phyloP scores from a whole-genome alignment of 202 grass and related monocot genomes.

The Dendrocalamus latiflorus region DNA sequence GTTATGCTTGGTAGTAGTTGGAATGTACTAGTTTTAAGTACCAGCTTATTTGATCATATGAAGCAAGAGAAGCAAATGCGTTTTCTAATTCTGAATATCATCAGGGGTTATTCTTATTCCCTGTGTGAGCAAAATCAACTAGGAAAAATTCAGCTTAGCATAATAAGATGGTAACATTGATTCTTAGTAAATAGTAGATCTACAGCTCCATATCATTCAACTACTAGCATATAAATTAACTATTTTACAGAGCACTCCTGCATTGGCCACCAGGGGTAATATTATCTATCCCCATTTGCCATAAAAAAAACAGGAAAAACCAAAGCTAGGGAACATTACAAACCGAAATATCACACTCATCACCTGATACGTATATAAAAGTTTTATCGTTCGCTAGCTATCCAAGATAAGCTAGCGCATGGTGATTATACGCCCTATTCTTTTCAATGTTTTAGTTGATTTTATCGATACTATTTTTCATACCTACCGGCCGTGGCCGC shows the following conservation, averaged over 20 bases:
- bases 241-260: not conserved
- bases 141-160: not conserved
- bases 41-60: not conserved
- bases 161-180: not conserved
- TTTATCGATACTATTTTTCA: no score
- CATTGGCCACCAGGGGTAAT: not conserved
- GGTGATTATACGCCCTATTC: no score
- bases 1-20: not conserved
- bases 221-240: not conserved
- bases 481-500: no score
- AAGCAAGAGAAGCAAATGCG: not conserved
- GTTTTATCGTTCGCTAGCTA: not conserved
- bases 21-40: not conserved
- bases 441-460: no score
- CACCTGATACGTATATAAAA: constrained; percentile 5
- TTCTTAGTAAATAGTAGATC: not conserved
- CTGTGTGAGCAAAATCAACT: not conserved
- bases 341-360: constrained; percentile 34
- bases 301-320: not conserved
- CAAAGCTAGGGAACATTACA: not conserved
- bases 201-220: not conserved
- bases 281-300: not conserved
- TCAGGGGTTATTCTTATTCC: no score
- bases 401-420: not conserved
- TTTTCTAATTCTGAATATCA: no score